Evolutionary conservation across 352 stramenopile species (phyloP), one percentile per base, ranked within the genome.

Genomic region (Globisporangium echinulatum): DNA sequence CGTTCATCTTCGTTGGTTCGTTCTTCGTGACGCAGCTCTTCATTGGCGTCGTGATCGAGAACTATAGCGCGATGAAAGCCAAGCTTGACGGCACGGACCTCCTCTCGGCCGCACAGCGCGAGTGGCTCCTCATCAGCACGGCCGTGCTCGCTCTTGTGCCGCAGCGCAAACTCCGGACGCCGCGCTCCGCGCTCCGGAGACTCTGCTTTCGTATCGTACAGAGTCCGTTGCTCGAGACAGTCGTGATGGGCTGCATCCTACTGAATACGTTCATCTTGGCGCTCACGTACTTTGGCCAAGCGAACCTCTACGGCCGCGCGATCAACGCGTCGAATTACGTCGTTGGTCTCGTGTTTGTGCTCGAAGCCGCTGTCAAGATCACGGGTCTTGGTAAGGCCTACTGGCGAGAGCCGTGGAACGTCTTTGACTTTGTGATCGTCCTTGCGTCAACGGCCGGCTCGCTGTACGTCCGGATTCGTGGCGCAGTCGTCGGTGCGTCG

Each of bases 21-120:
- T 97, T 95, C 66, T 96, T 97, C 63, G 78, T 96, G 19, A 90
- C 96, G 44, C 89, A 97, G 62, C 73, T 97, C 4, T 97, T 97
- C 66, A 88, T 96, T 5, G 91, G 88, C 37, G 88, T 97, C 33
- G 82, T 97, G 56, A 92, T 97, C 40, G 88, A 97, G 60, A 96
- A 96, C 55, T 97, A 96, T 56, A 90, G 90, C 40, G 72, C 67
- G 4, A 87, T 87, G 77, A 87, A 87, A 48, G 72, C 84, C 38
- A 84, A 79, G 44, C 55, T 87, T 19, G 74, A 84, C 49, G 74
- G 77, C 6, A 88, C 78, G 13, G 72, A 72, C 40, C 55, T 92
- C 14, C 80, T 96, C 58, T 94, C 87, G 8, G 74, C 69, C 5
- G 72, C 79, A 0, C 82, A 94, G 62, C 74, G 86, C 56, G 75